Conservation (phyloP, 805 yeast species). For the Kodamaea leandrae region DNA sequence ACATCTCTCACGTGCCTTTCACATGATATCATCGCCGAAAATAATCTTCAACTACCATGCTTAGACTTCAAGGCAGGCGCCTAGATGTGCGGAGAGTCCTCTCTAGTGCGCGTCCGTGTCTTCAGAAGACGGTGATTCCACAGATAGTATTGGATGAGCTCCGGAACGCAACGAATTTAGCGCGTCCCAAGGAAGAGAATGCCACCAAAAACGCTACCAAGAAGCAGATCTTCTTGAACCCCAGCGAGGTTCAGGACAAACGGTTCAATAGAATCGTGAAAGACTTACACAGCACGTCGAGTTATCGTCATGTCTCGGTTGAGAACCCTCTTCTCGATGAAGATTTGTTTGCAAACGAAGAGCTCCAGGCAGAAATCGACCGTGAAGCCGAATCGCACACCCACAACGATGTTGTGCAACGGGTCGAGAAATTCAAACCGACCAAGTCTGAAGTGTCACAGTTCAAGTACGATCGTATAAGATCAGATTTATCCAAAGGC, state of each 20-base stretch:
- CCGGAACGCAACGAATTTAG: conserved; percentile 12
- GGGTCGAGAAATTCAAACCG: conserved; percentile 13
- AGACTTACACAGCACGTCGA: conserved; percentile 11
- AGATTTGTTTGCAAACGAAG: conserved; percentile 5
- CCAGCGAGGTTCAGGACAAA: conserved; percentile 17
- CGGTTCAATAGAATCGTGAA: conserved; percentile 16
- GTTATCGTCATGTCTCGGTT: conserved; percentile 4
- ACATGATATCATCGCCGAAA: neutral
- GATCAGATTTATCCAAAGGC: conserved; percentile 10
- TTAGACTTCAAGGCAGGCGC: neutral
- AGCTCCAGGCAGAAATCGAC: neutral
- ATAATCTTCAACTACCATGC: conserved; percentile 3
- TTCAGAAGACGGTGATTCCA: conserved; percentile 17
- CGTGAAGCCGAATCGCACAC: neutral
- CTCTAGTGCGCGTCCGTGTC: conserved; percentile 3
- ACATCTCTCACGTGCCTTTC: no score
- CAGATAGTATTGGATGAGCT: conserved; percentile 14
- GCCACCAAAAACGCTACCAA: conserved; percentile 2
- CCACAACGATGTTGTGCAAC: conserved; percentile 1
- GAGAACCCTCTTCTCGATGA: conserved; percentile 9
- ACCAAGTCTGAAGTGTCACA: conserved; percentile 6
- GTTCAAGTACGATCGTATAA: conserved; percentile 8
- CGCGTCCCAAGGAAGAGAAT: conserved; percentile 5
- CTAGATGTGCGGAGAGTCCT: conserved; percentile 4
- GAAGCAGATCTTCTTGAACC: conserved; percentile 18